Conservation (phyloP, 345 rosid species). For the Cardamine resedifolia region DNA sequence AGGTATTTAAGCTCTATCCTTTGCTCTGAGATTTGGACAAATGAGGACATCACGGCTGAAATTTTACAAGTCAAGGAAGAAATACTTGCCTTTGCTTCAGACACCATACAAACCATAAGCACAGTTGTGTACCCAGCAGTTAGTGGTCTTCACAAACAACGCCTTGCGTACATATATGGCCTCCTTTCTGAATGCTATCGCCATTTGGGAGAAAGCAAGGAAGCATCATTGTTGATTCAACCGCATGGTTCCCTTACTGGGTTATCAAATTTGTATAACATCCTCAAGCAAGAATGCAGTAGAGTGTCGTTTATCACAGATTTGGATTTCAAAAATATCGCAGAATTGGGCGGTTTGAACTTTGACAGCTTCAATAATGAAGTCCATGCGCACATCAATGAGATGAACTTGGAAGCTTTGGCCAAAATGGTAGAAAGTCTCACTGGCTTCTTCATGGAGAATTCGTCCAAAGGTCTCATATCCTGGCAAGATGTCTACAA, state of each 20-base stretch:
- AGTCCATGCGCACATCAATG: conserved; percentile 59
- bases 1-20: conserved; percentile 63
- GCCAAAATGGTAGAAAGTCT: conserved; percentile 73
- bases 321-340: conserved; percentile 81
- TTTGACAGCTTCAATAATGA: conserved; percentile 59
- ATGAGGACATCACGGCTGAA: conserved; percentile 75
- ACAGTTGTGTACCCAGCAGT: conserved; percentile 67
- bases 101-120: conserved; percentile 61
- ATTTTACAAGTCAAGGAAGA: conserved; percentile 65
- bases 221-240: conserved; percentile 39
- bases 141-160: conserved; percentile 79
- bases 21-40: conserved; percentile 74
- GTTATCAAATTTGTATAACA: conserved; percentile 52
- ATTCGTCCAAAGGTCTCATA: conserved; percentile 56
- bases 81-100: conserved; percentile 56
- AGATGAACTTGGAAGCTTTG: conserved; percentile 70
- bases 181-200: conserved; percentile 78
- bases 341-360: conserved; percentile 64
- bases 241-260: conserved; percentile 38
- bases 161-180: conserved; percentile 69
- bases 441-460: conserved; percentile 42
- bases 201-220: conserved; percentile 53
- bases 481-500: conserved; percentile 73
- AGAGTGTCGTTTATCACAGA: conserved; percentile 75
- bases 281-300: conserved; percentile 70